These are phyloP conservation scores for Aspergillus phoenicis DNA, from an alignment of 2,329 filamentous ascomycete species.

Conservation along the genomic window DNA sequence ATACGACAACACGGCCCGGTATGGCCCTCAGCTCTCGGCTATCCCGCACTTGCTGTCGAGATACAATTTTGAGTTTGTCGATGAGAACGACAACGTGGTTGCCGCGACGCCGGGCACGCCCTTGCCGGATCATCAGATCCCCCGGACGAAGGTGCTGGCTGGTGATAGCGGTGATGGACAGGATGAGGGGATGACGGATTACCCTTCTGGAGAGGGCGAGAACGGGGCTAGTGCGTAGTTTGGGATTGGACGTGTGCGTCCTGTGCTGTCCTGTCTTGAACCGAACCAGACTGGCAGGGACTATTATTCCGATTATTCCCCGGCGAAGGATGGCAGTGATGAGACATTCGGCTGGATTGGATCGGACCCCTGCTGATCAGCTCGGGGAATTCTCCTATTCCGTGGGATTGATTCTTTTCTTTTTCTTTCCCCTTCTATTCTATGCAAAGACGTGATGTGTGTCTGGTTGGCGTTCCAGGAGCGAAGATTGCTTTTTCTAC, in stretches of 20 bases:
- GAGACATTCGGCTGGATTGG: not conserved
- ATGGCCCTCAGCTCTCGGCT: slow-evolving; percentile 92
- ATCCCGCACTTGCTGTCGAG: slow-evolving; percentile 92
- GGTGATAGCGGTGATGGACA: slow-evolving; percentile 41
- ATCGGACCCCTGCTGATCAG: not conserved
- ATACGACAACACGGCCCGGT: slow-evolving; percentile 94
- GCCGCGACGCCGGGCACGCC: slow-evolving; percentile 77
- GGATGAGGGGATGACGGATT: slow-evolving; percentile 42
- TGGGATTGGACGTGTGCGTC: not conserved
- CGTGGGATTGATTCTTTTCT: not conserved
- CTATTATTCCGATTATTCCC: not conserved
- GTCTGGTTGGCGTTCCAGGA: not conserved
- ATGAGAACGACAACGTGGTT: slow-evolving; percentile 86
- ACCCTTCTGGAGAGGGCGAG: slow-evolving; percentile 26
- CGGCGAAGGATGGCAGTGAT: not conserved
- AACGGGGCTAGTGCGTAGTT: slow-evolving; percentile 23
- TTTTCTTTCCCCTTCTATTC: not conserved
- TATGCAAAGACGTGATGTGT: not conserved
- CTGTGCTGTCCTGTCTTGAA: not conserved
- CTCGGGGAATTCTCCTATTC: not conserved
- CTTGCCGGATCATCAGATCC: slow-evolving; percentile 59
- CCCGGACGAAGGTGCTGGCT: slow-evolving; percentile 67
- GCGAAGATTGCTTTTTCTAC: not conserved
- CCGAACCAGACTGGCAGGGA: not conserved
- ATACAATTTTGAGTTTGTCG: slow-evolving; percentile 97